Conservation (phyloP, 345 rosid species). For the Salix udensis region DNA sequence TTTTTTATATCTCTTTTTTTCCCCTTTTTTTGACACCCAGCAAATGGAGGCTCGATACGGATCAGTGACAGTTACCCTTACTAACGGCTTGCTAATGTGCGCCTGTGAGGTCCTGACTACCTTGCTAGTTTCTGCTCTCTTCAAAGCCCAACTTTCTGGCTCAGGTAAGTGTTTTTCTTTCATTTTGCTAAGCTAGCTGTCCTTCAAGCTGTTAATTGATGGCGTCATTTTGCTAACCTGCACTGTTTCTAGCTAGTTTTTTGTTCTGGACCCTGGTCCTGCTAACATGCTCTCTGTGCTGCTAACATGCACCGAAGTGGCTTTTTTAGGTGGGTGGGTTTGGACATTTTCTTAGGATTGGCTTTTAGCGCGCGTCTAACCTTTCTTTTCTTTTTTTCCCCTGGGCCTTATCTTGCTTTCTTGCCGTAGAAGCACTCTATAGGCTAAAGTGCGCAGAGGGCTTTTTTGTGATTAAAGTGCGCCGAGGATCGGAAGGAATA, state of each 20-base stretch:
- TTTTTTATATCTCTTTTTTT: neutral
- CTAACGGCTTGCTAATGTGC: constrained; percentile 43
- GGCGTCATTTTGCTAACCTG: constrained; percentile 12
- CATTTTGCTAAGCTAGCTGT: neutral
- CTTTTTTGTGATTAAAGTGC: neutral
- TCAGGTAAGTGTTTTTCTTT: constrained; percentile 27
- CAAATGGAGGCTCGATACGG: constrained; percentile 33
- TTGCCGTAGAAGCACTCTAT: neutral
- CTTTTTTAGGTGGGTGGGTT: neutral
- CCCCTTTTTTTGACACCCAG: constrained; percentile 4
- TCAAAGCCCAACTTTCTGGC: constrained; percentile 35
- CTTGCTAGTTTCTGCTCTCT: constrained; percentile 38
- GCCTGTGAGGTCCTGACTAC: constrained; percentile 43
- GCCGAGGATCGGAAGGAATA: constrained; percentile 9
- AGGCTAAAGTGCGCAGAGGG: constrained; percentile 1
- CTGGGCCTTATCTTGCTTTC: too few species aligned
- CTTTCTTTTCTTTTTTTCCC: too few species aligned
- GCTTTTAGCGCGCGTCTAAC: neutral
- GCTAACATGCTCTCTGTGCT: neutral
- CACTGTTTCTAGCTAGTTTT: neutral
- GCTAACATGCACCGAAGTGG: neutral
- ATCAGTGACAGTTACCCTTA: constrained; percentile 27
- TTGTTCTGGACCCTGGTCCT: neutral
- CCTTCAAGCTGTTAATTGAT: neutral
- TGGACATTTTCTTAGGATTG: too few species aligned